phyloP scores from a whole-genome alignment of 2,329 filamentous ascomycete genomes.

The Phaeophleospora eucalypticola region DNA sequence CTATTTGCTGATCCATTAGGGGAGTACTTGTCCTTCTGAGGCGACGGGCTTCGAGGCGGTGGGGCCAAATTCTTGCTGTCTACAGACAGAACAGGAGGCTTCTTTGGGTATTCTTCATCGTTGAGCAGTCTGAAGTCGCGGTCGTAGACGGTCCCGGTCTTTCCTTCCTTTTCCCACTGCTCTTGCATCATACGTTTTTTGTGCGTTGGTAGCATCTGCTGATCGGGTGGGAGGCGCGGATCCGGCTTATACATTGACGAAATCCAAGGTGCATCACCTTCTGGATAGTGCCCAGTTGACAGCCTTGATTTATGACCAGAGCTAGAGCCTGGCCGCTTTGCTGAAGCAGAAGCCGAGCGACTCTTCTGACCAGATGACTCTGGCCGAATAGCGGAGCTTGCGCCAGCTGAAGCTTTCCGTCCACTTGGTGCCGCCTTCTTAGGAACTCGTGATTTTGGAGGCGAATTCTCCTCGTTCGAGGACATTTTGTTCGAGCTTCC shows the following conservation, averaged over 20 bases:
- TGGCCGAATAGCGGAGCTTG: conserved; percentile 13
- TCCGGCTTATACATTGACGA: conserved; percentile 93
- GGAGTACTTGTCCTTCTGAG: conserved; percentile 9
- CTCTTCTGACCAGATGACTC: conserved; percentile 19
- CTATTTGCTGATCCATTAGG: conserved; percentile 15
- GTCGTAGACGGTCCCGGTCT: conserved; percentile 80
- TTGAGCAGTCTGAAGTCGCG: conserved; percentile 81
- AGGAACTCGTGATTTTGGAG: conserved; percentile 40
- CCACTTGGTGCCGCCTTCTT: conserved; percentile 33
- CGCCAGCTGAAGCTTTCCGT: conserved; percentile 13
- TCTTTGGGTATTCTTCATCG: conserved; percentile 50
- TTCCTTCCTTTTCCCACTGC: conserved; percentile 90
- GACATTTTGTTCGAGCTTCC: conserved; percentile 24
- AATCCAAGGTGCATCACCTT: conserved; percentile 95
- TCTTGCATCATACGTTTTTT: conserved; percentile 88
- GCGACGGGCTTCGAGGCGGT: conserved; percentile 5
- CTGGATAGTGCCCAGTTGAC: conserved; percentile 66
- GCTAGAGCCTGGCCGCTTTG: conserved; percentile 23
- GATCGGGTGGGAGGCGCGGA: conserved; percentile 85
- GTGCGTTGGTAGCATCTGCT: conserved; percentile 92
- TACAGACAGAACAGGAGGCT: conserved; percentile 34
- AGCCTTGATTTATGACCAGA: conserved; percentile 35
- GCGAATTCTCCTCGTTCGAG: conserved; percentile 26
- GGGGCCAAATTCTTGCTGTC: conserved; percentile 7
- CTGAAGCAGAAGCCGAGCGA: conserved; percentile 7